phyloP scores from a whole-genome alignment of 148 eudicot genomes.

The Rhododendron molle region DNA sequence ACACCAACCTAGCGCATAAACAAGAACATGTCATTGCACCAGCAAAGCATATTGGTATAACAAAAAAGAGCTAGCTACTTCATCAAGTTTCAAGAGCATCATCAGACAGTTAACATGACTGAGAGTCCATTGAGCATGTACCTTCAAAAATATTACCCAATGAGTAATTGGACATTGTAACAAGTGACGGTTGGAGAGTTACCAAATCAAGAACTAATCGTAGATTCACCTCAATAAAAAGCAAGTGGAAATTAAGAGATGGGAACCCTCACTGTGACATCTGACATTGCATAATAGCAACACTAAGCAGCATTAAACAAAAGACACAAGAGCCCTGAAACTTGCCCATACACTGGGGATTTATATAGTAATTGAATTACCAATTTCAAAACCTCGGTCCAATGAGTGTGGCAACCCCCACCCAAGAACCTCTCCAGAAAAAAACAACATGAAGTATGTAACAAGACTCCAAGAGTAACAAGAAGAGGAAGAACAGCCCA shows the following conservation, averaged over 20 bases:
- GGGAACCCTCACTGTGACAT: background rate
- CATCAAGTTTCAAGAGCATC: conserved; percentile 1
- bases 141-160: background rate
- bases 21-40: conserved; percentile 6
- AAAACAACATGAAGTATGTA: background rate
- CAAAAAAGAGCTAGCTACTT: background rate
- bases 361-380: background rate
- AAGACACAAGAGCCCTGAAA: background rate
- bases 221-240: background rate
- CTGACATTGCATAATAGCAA: background rate
- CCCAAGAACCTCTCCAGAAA: background rate
- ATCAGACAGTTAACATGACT: background rate
- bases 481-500: background rate
- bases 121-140: background rate
- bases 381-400: background rate
- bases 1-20: conserved; percentile 17
- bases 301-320: background rate
- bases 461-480: background rate
- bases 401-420: background rate
- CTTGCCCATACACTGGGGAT: background rate
- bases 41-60: background rate
- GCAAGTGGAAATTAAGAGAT: background rate
- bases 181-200: background rate
- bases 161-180: background rate
- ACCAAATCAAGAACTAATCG: background rate